Evolutionary conservation across 257 asterid genomes (phyloP), one percentile per base, ranked within the genome.

Genomic region (Forsythia suspensa): DNA sequence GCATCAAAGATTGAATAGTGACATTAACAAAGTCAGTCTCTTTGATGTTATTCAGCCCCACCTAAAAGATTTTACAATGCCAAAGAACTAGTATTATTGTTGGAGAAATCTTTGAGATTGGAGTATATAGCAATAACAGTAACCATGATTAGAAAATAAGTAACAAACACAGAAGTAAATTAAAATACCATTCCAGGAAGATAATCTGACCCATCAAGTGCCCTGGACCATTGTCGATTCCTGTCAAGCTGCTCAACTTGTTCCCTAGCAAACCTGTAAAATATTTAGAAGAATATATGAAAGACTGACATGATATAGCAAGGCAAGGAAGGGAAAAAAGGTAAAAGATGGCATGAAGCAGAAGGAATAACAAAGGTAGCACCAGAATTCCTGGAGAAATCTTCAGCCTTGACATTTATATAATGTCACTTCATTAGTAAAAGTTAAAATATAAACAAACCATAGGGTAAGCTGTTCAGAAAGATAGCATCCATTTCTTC

Each of bases 131-230:
- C 72, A 73, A 65, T n/a, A 66, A 73, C 55, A 41, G 8, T 29
- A 34, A 63, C 41, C 16, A 9, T 38, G 42, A 61, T 80, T 43
- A 72, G 34, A 72, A 36, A 67, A 74, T 18, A 78, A 63, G 42
- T n/a, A 61, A 29, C 21, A 77, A 79, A 39, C 39, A 63, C 16
- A 9, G 29, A 71, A 82, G 68, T 15, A 34, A 34, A 67, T 8
- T 71, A 57, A 75, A 70, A 57, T 87, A 96, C 99, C 95, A 94
- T 96, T 87, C 99, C 99, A 70, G 97, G 99, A 80, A 96, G 98
- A 89, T 96, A 96, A 88, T 96, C 97, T 73, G 99, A 94, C 52
- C 97, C 99, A 89, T 96, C 99, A 71, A 94, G 98, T 59, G 99
- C 94, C 88, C 99, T 92, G 63, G 98, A 96, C 99, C 98, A 96